Evolutionary conservation across 345 rosid species (phyloP).

Genomic region (Cardamine occulta): DNA sequence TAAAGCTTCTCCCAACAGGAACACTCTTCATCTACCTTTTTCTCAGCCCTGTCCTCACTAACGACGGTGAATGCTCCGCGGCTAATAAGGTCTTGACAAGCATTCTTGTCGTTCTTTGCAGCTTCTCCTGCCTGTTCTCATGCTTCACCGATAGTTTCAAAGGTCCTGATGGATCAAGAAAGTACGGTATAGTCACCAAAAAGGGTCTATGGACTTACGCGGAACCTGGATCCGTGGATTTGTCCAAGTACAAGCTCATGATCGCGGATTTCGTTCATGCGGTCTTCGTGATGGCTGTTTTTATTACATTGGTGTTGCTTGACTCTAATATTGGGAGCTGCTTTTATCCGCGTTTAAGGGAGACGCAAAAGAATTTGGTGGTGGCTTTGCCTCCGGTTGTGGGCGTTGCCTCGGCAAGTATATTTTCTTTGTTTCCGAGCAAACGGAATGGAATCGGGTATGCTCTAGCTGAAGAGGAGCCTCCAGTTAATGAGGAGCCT

Average conservation of each 20-base stretch:
- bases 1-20: conserved; percentile 90
- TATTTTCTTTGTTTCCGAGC: conserved; percentile 71
- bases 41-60: conserved; percentile 77
- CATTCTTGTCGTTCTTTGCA: conserved; percentile 62
- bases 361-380: conserved; percentile 55
- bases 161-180: conserved; percentile 52
- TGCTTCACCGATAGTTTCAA: conserved; percentile 76
- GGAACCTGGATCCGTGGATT: conserved; percentile 45
- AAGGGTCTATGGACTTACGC: conserved; percentile 50
- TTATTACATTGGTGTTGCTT: conserved; percentile 58
- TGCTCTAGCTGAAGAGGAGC: conserved; percentile 41
- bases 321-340: conserved; percentile 65
- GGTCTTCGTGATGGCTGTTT: conserved; percentile 55
- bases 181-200: conserved; percentile 62
- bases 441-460: conserved; percentile 87
- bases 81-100: conserved; percentile 57
- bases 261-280: conserved; percentile 71
- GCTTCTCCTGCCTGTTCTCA: conserved; percentile 66
- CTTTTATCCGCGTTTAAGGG: conserved; percentile 63
- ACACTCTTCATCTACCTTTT: conserved; percentile 78
- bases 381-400: conserved; percentile 67
- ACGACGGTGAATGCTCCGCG: conserved; percentile 64
- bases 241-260: conserved; percentile 59
- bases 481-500: too few relatives aligned
- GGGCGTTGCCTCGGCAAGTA: conserved; percentile 53